Base-by-base conservation (phyloP, 345 rosid species). In the Salix udensis region DNA sequence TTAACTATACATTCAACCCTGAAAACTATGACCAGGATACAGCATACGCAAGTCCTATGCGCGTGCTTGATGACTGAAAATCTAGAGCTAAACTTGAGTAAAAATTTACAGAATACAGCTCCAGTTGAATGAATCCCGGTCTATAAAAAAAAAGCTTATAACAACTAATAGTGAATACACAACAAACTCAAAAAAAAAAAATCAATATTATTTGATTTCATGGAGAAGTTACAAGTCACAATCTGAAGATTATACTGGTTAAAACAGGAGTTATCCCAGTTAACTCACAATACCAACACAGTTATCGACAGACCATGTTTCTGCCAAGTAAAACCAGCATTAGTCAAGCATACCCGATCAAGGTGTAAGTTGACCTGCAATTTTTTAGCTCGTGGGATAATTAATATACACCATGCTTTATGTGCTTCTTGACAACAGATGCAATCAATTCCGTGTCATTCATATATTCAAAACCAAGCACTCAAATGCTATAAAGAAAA, bases 361-460 rank as follows among this genome's bases (percentile, higher is more conserved):
- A 64, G 75, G 52, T 65, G 71, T 72, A 48, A 36, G 21, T 6
- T 71, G n/a, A 71, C 80, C 71, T 77, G 71, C 75, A 64, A 71
- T 24, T 64, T 77, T 77, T 36, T 13, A 77, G 48, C 75, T 64
- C 62, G 55, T 30, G n/a, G 70, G 65, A 34, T 34, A 34, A 34
- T 71, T 37, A 76, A 77, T 48, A 46, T n/a, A 31, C 21, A 67
- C 50, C 44, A 61, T 13, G 69, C 30, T n/a, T 30, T 28, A 58
- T 46, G 68, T 37, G 34, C 61, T 11, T 60, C 26, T 60, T 23
- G 14, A 36, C 48, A 68, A 48, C 79, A 76, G 21, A 19, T 4
- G 24, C 12, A 42, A 15, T 30, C 12, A 44, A 39, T 53, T 65
- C 28, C 23, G 0, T 46, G 44, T 50, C 15, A 12, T 31, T n/a